Base-by-base conservation (phyloP, 2,329 filamentous ascomycete species). In the Stachybotrys chlorohalonatus region DNA sequence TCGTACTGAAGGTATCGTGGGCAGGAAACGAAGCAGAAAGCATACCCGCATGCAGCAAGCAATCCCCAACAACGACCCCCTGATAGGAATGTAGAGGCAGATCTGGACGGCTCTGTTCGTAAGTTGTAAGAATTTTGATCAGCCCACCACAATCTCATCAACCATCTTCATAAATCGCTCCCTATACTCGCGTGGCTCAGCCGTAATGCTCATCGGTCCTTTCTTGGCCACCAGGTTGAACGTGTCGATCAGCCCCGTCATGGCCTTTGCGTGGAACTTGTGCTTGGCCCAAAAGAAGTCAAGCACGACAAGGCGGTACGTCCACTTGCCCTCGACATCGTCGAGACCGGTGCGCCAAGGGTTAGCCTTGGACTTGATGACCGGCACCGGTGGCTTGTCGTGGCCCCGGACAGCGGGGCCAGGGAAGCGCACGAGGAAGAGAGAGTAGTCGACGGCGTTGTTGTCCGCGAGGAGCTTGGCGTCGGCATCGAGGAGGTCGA, bases 201-300 rank as follows among this genome's bases (percentile, higher is more conserved):
- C 86, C 0, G 87, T 90, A 54, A 90, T 87, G 56, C 82, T 86
- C 87, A 90, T 91, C 0, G 82, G 85, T 0, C 86, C 86, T 60
- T 86, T 78, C 3, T 77, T 72, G 36, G 81, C 82, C 31, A 89
- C 71, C 13, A 77, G 58, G 61, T 89, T 89, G 62, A 84, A 87
- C 0, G 77, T 70, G 51, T 79, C 79, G 56, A 90, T 80, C 42
- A 89, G 67, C 0, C 79, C 77, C 0, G 86, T 88, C 79, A 90
- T 80, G 1, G 81, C 74, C 65, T 78, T 81, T 1, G 87, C 82
- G 53, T 82, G 84, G 0, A 84, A 62, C 60, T 85, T 86, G 67
- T 89, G 85, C 68, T 86, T 88, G 0, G 85, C 82, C 87, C 87
- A 90, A 73, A 90, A 89, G 70, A 91, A 90, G 67, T 90, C 87